These are phyloP conservation scores for Pugionium cornutum DNA, from an alignment of 345 rosid species.

Conservation along the genomic window DNA sequence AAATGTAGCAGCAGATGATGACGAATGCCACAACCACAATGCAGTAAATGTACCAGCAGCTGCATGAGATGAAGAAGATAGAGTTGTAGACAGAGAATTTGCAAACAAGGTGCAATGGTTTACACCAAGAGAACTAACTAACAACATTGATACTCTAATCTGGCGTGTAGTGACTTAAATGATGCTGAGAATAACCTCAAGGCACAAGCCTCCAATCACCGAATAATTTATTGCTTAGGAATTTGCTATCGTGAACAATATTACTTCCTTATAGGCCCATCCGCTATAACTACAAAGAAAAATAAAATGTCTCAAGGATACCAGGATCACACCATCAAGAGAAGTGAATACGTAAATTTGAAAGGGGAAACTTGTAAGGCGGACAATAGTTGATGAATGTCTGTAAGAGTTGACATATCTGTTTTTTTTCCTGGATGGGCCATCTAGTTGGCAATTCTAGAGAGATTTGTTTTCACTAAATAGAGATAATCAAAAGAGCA, in stretches of 20 bases:
- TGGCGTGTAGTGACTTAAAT: not conserved
- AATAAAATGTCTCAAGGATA: not conserved
- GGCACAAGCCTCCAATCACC: too few relatives aligned
- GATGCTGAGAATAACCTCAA: not conserved
- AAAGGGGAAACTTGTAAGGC: not conserved
- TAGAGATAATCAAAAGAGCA: slow-evolving; percentile 11
- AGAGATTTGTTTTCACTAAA: slow-evolving; percentile 3
- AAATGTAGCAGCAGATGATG: slow-evolving; percentile 7
- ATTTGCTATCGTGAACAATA: not conserved
- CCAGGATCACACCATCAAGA: not conserved
- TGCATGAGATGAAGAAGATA: slow-evolving; percentile 14
- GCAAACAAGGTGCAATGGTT: too few relatives aligned
- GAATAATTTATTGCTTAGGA: not conserved
- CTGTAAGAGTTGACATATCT: not conserved
- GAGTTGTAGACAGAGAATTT: too few relatives aligned
- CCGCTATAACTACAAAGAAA: not conserved
- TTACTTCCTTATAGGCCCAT: not conserved
- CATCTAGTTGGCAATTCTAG: not conserved
- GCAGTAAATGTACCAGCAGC: slow-evolving; percentile 23
- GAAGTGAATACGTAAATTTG: not conserved
- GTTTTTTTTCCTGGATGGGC: not conserved
- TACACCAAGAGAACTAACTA: too few relatives aligned
- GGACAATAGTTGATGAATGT: not conserved
- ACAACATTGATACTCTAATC: too few relatives aligned
- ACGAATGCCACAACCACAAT: slow-evolving; percentile 6